Evolutionary conservation across 345 rosid species (phyloP).

Genomic region (Linum usitatissimum): DNA sequence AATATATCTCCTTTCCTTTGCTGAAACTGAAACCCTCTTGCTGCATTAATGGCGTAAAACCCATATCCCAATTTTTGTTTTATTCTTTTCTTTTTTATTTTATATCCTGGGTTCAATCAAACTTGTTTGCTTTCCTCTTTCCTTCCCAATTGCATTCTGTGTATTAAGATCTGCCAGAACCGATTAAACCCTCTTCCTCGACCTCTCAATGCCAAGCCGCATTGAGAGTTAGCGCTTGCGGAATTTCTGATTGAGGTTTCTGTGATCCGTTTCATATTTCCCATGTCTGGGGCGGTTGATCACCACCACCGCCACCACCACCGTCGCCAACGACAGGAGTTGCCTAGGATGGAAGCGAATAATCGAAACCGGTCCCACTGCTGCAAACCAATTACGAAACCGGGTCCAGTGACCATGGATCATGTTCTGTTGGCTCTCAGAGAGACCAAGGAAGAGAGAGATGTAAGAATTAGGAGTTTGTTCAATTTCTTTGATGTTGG

Average conservation of each 20-base stretch:
- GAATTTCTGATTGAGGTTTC: neutral
- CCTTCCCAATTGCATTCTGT: neutral
- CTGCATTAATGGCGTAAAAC: neutral
- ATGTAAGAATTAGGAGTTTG: slow-evolving; percentile 46
- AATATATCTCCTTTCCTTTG: neutral
- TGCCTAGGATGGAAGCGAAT: slow-evolving; percentile 30
- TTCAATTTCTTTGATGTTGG: slow-evolving; percentile 63
- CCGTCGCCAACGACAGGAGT: neutral
- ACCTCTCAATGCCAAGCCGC: neutral
- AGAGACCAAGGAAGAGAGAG: slow-evolving; percentile 83
- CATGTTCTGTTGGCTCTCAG: slow-evolving; percentile 64
- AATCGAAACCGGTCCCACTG: slow-evolving; percentile 23
- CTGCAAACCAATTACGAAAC: slow-evolving; percentile 33
- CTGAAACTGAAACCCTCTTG: neutral
- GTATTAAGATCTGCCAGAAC: neutral
- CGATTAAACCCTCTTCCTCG: neutral
- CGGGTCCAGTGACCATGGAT: slow-evolving; percentile 57
- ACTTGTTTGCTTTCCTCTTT: neutral
- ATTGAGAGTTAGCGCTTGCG: neutral
- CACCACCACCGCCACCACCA: slow-evolving; percentile 2
- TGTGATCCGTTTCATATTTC: neutral
- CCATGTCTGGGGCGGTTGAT: slow-evolving; percentile 21
- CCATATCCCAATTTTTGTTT: neutral
- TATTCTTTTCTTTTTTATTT: too few relatives aligned
- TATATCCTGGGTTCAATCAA: neutral